Evolutionary conservation across 2,329 filamentous ascomycete genomes (phyloP).

Genomic region (Escovopsis weberi): DNA sequence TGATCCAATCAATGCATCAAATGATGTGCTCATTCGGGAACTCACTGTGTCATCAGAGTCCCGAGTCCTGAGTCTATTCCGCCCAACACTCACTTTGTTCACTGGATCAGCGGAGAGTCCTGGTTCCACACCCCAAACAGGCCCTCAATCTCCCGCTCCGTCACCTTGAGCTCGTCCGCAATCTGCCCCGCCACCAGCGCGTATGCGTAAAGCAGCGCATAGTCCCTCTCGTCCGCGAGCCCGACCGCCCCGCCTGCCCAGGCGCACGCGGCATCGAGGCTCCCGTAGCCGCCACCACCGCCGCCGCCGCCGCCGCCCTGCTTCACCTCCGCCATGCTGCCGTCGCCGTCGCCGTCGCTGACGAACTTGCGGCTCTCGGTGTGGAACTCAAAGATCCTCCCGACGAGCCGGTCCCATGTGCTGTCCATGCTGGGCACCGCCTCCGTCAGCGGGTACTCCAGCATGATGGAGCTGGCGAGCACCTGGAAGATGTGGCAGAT

Average conservation of each 20-base stretch:
- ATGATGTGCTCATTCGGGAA: too few species aligned
- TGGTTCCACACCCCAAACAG: slow-evolving; percentile 39
- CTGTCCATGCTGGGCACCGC: slow-evolving; percentile 65
- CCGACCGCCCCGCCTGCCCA: not conserved
- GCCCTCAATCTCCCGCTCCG: slow-evolving; percentile 41
- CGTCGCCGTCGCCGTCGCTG: not conserved
- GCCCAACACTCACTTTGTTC: not conserved
- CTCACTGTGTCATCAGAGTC: too few species aligned
- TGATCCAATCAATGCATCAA: not conserved
- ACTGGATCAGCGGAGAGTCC: slow-evolving; percentile 7
- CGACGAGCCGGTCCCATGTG: slow-evolving; percentile 61
- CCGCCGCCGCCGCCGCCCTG: not conserved
- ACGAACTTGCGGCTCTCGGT: slow-evolving; percentile 31
- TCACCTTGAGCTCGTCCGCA: slow-evolving; percentile 42
- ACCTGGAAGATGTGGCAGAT: slow-evolving; percentile 75
- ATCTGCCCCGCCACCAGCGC: slow-evolving; percentile 49
- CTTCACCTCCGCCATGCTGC: slow-evolving; percentile 10
- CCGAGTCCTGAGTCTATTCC: not conserved
- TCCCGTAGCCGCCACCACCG: slow-evolving; percentile 1
- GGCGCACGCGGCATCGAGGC: not conserved
- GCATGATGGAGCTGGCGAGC: slow-evolving; percentile 72
- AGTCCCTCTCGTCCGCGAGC: slow-evolving; percentile 54
- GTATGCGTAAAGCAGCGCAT: slow-evolving; percentile 86
- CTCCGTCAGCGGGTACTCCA: slow-evolving; percentile 78
- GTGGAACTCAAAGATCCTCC: slow-evolving; percentile 71